Conservation (phyloP, 2,329 filamentous ascomycete genomes). For the Cladosporium sp. region DNA sequence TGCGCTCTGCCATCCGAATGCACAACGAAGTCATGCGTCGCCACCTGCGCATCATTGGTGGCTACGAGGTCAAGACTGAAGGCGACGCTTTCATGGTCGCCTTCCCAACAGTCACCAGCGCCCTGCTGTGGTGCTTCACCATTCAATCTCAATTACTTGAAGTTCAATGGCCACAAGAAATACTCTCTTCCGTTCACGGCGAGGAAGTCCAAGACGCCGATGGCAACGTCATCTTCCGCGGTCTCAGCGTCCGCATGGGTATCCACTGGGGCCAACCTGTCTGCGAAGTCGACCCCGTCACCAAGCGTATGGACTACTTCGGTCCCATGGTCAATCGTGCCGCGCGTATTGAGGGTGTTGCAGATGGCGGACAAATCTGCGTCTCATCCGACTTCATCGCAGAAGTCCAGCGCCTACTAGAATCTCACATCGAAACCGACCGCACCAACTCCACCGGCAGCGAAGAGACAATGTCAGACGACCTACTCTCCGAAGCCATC, state of each 20-base stretch:
- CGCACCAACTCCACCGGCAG: constrained; percentile 62
- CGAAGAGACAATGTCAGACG: constrained; percentile 71
- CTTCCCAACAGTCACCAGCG: constrained; percentile 91
- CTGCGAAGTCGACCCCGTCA: constrained; percentile 92
- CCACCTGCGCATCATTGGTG: constrained; percentile 86
- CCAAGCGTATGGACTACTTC: constrained; percentile 98
- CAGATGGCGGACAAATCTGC: constrained; percentile 93
- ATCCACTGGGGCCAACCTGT: constrained; percentile 94
- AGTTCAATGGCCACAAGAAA: constrained; percentile 88
- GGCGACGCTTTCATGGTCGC: constrained; percentile 99
- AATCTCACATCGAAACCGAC: constrained; percentile 83
- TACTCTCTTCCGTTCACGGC: constrained; percentile 79
- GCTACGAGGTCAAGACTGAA: constrained; percentile 99
- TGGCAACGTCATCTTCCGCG: constrained; percentile 84
- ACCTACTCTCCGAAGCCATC: constrained; percentile 69
- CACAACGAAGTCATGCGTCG: constrained; percentile 97
- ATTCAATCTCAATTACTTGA: constrained; percentile 85
- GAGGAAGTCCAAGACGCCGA: constrained; percentile 79
- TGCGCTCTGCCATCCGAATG: constrained; percentile 93
- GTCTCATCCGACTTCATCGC: constrained; percentile 96
- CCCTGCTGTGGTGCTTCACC: constrained; percentile 91
- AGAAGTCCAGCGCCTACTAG: constrained; percentile 85
- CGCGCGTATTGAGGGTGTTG: constrained; percentile 86
- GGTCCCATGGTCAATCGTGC: constrained; percentile 99
- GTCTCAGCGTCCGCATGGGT: constrained; percentile 93